phyloP scores from a whole-genome alignment of 75 land plant genomes.

The Azolla pinnata region DNA sequence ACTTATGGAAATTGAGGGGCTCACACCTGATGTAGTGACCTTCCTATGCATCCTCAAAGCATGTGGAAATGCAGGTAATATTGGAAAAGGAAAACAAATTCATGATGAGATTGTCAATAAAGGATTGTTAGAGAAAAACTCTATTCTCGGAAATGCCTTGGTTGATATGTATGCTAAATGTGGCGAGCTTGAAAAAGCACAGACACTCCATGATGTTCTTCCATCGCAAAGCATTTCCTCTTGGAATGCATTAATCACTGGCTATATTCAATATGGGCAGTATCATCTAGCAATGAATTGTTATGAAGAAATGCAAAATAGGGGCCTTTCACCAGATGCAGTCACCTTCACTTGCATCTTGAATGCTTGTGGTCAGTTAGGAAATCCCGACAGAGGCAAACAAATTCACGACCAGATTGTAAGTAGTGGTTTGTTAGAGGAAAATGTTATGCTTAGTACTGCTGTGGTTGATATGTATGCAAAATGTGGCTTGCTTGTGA shows the following conservation, averaged over 20 bases:
- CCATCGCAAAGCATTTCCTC: conserved; percentile 36
- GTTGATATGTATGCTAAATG: conserved; percentile 31
- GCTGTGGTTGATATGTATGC: conserved; percentile 24
- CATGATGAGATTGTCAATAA: too few relatives aligned
- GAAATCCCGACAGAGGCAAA: conserved; percentile 38
- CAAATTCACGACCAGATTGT: conserved; percentile 39
- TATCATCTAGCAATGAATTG: conserved; percentile 35
- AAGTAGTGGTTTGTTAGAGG: conserved; percentile 18
- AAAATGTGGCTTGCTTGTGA: conserved; percentile 9
- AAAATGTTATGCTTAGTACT: conserved; percentile 10
- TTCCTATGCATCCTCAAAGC: too few relatives aligned
- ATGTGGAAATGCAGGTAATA: too few relatives aligned
- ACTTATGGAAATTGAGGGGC: too few relatives aligned
- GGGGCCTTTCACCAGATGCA: conserved; percentile 31
- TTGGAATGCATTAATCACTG: conserved; percentile 62
- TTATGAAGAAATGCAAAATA: conserved; percentile 34
- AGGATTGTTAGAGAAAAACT: too few relatives aligned
- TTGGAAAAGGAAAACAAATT: too few relatives aligned
- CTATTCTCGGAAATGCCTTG: too few relatives aligned
- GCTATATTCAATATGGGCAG: conserved; percentile 36
- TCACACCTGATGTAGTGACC: too few relatives aligned
- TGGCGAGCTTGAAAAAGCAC: conserved; percentile 31
- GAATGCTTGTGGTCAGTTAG: conserved; percentile 39
- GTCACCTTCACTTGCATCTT: conserved; percentile 47
- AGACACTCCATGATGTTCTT: conserved; percentile 30